Conservation (phyloP, 2,329 filamentous ascomycete species). For the Fusarium euwallaceae region DNA sequence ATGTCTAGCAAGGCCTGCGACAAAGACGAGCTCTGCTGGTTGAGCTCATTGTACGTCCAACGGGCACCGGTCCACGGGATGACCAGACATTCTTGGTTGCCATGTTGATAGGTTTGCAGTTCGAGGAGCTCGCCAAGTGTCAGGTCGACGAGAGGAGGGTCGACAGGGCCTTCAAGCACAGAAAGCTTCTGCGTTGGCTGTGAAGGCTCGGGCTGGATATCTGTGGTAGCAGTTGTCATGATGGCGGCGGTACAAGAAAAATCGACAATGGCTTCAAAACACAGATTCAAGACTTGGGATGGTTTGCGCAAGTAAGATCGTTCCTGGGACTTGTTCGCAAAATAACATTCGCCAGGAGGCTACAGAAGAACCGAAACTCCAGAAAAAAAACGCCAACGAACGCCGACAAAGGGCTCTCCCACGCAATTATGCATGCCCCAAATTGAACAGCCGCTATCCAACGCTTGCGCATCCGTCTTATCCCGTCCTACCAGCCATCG, state of each 20-base stretch:
- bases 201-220: slow-evolving; percentile 47
- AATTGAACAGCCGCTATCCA: slow-evolving; percentile 31
- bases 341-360: not conserved
- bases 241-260: slow-evolving; percentile 19
- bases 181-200: slow-evolving; percentile 61
- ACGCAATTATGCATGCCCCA: slow-evolving; percentile 31
- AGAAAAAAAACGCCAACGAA: slow-evolving; percentile 6
- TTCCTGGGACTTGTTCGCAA: not conserved
- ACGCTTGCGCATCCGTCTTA: slow-evolving; percentile 37
- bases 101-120: slow-evolving; percentile 76
- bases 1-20: slow-evolving; percentile 76
- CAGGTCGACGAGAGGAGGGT: slow-evolving; percentile 77
- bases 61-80: slow-evolving; percentile 82
- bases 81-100: slow-evolving; percentile 75
- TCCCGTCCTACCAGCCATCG: slow-evolving; percentile 33
- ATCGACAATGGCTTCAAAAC: not conserved
- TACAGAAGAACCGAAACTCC: slow-evolving; percentile 5
- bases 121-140: slow-evolving; percentile 80
- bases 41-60: slow-evolving; percentile 78
- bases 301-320: slow-evolving; percentile 1
- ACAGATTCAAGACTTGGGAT: slow-evolving; percentile 7
- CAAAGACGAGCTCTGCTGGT: slow-evolving; percentile 71
- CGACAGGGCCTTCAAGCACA: slow-evolving; percentile 75
- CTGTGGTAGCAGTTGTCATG: slow-evolving; percentile 49
- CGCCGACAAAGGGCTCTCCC: slow-evolving; percentile 27